Evolutionary conservation across 1,284 basidiomycete species (phyloP).

Genomic region (Puccinia hordei): DNA sequence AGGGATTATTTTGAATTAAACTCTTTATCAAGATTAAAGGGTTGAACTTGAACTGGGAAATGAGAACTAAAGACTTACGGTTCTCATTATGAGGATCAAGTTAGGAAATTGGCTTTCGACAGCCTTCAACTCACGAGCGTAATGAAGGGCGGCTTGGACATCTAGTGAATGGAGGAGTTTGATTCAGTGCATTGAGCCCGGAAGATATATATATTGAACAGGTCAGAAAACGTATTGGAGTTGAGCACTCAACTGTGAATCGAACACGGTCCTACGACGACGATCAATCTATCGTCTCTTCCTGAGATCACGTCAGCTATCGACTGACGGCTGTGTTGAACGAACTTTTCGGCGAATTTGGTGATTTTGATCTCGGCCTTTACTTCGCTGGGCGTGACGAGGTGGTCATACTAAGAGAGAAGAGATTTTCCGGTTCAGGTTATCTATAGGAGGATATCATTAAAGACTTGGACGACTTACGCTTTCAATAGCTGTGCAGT

Average conservation of each 20-base stretch:
- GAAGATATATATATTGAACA: no score
- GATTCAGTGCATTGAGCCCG: neutral
- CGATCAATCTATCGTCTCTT: conserved; percentile 58
- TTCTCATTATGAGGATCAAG: conserved; percentile 88
- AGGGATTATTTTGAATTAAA: no score
- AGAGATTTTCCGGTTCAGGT: neutral
- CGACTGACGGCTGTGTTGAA: conserved; percentile 17
- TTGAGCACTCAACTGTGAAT: conserved; percentile 69
- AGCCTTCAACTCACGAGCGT: conserved; percentile 74
- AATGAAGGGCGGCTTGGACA: conserved; percentile 81
- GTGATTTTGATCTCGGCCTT: conserved; percentile 34
- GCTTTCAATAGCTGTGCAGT: neutral
- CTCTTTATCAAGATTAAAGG: conserved; percentile 61
- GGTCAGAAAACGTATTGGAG: no score
- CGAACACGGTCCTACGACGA: conserved; percentile 78
- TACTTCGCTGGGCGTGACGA: conserved; percentile 8
- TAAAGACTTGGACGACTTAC: no score
- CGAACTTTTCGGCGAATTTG: conserved; percentile 22
- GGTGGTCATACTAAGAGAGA: conserved; percentile 16
- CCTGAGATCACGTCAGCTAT: conserved; percentile 54
- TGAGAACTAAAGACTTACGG: conserved; percentile 70
- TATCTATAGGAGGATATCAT: no score
- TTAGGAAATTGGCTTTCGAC: conserved; percentile 70
- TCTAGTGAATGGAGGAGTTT: conserved; percentile 56
- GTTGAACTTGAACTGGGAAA: conserved; percentile 67